These are phyloP conservation scores for Penicillium malachiteum DNA, from an alignment of 495 filamentous ascomycete species.

Conservation along the genomic window DNA sequence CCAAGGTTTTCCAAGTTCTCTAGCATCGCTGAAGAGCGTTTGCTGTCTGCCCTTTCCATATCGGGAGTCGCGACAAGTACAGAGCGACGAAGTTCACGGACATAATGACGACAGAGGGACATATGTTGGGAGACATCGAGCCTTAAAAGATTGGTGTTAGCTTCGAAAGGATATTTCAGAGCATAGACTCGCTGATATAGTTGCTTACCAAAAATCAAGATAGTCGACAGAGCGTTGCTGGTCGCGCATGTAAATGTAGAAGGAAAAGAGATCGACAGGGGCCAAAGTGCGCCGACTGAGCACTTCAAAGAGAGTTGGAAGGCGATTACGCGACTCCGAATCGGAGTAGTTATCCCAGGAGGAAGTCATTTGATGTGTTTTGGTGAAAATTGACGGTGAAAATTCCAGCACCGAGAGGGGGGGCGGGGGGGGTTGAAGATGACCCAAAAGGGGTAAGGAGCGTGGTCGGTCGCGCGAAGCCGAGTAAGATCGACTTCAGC, in stretches of 20 bases:
- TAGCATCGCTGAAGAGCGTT: conserved; percentile 76
- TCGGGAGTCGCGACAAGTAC: conserved; percentile 93
- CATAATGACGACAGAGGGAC: conserved; percentile 96
- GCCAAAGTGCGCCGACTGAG: conserved; percentile 85
- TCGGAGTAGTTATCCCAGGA: conserved; percentile 29
- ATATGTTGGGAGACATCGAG: conserved; percentile 99
- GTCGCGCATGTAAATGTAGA: conserved; percentile 99
- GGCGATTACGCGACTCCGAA: conserved; percentile 65
- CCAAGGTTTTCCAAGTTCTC: conserved; percentile 69
- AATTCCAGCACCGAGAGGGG: conserved; percentile 22
- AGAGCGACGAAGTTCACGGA: conserved; percentile 88
- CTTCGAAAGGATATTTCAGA: too few species aligned
- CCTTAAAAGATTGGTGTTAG: conserved; percentile 49
- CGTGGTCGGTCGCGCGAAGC: conserved; percentile 11
- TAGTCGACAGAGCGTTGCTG: conserved; percentile 97
- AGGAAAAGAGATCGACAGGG: conserved; percentile 94
- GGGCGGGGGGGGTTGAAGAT: conserved; percentile 14
- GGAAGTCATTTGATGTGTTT: conserved; percentile 32
- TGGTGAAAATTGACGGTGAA: conserved; percentile 9
- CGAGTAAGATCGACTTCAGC: conserved; percentile 6
- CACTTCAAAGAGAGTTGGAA: conserved; percentile 94
- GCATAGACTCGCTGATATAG: too few species aligned
- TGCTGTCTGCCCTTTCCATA: conserved; percentile 74
- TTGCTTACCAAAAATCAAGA: conserved; percentile 88
- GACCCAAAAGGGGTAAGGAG: conserved; percentile 24